A percentile compares a stretch with the other conserved stretches of the same genome.
These are phyloP conservation scores for Lojkania enalia DNA, from an alignment of 2,329 filamentous ascomycete genomes.

Conservation along the genomic window DNA sequence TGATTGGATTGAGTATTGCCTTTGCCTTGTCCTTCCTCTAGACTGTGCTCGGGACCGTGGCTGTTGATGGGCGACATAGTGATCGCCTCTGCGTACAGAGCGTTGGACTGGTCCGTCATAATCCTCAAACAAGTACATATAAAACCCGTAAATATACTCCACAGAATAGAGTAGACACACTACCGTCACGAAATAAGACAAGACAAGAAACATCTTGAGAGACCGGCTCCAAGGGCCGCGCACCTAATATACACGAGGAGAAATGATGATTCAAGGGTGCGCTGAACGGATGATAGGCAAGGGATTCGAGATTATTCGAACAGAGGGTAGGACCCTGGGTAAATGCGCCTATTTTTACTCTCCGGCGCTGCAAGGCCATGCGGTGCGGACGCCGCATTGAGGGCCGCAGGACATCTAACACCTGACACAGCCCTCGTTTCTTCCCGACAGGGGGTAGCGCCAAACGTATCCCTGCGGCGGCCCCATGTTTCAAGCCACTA, in stretches of 20 bases:
- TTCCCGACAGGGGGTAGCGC: background rate
- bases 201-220: no score
- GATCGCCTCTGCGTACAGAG: background rate
- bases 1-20: background rate
- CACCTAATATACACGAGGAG: slow-evolving; percentile 2
- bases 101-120: background rate
- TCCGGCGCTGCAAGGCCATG: no score
- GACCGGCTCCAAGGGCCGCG: background rate
- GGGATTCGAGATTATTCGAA: no score
- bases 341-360: no score
- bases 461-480: background rate
- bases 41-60: slow-evolving; percentile 3
- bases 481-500: slow-evolving; percentile 3
- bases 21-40: no score
- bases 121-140: background rate
- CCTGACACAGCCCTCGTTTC: slow-evolving; percentile 4
- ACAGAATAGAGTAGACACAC: background rate
- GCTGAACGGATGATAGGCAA: no score
- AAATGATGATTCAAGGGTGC: no score
- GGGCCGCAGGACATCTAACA: no score
- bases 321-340: no score
- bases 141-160: no score
- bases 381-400: no score
- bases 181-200: no score
- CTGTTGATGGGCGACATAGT: background rate